These are phyloP conservation scores for Pseudohyphozyma bogoriensis DNA, from an alignment of 768 basidiomycete species.

Conservation along the genomic window DNA sequence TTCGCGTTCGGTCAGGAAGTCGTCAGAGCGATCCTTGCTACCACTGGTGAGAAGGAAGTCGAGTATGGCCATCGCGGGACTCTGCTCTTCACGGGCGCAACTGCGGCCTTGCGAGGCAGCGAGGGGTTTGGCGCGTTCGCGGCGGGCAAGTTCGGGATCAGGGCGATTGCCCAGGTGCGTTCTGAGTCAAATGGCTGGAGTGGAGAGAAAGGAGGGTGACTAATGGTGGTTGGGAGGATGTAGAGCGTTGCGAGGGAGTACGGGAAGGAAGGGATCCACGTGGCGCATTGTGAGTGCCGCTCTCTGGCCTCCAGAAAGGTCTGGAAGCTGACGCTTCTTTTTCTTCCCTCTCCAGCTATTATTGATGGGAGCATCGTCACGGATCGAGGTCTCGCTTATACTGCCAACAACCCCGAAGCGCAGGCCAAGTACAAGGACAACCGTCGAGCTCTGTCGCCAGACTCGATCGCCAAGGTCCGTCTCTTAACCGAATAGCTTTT, in stretches of 20 bases:
- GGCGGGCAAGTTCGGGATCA: constrained; percentile 53
- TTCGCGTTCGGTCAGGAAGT: constrained; percentile 57
- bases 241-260: constrained; percentile 61
- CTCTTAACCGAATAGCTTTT: not conserved
- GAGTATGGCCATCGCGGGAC: constrained; percentile 51
- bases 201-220: not conserved
- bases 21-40: constrained; percentile 44
- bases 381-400: not conserved
- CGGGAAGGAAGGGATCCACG: constrained; percentile 63
- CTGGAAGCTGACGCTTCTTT: too few species aligned
- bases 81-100: constrained; percentile 63
- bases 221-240: not conserved
- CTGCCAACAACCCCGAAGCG: not conserved
- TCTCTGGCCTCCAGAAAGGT: too few species aligned
- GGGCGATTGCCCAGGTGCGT: constrained; percentile 51
- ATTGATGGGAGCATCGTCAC: not conserved
- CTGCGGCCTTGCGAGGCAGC: constrained; percentile 57
- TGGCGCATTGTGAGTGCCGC: constrained; percentile 28
- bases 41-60: constrained; percentile 5
- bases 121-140: constrained; percentile 53
- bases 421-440: not conserved
- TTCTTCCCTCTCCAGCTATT: not conserved
- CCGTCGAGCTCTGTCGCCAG: not conserved
- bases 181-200: not conserved
- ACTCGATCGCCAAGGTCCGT: not conserved